Evolutionary conservation across 2,329 filamentous ascomycete species (phyloP).

Genomic region (Zasmidium citrigriseum): DNA sequence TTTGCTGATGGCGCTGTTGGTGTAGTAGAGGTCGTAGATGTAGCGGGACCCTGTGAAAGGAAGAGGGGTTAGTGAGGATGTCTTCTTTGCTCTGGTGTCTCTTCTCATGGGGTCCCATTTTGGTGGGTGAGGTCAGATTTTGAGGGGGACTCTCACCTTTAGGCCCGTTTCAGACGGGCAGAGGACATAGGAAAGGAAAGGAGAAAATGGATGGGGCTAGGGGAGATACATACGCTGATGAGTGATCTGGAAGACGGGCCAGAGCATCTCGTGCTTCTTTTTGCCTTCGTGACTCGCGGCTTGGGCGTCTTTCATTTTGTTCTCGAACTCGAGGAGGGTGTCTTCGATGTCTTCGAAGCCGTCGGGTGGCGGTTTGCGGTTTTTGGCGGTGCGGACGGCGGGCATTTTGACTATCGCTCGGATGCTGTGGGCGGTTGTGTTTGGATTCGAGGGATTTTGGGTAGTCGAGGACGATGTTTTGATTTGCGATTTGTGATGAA

Average conservation of each 20-base stretch:
- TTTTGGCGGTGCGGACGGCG: slow-evolving; percentile 71
- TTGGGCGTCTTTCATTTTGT: slow-evolving; percentile 95
- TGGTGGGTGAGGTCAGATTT: slow-evolving; percentile 27
- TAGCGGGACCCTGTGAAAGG: slow-evolving; percentile 67
- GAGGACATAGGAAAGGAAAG: slow-evolving; percentile 2
- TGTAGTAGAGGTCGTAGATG: slow-evolving; percentile 96
- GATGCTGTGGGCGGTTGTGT: not conserved
- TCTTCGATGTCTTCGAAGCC: slow-evolving; percentile 88
- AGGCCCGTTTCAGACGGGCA: slow-evolving; percentile 17
- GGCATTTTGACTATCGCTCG: slow-evolving; percentile 59
- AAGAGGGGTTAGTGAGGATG: slow-evolving; percentile 20
- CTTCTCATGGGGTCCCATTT: slow-evolving; percentile 1
- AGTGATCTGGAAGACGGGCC: slow-evolving; percentile 96
- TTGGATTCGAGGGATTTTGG: not conserved
- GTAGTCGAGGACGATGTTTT: not conserved
- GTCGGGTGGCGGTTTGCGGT: slow-evolving; percentile 79
- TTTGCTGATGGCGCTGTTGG: slow-evolving; percentile 93
- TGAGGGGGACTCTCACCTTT: slow-evolving; percentile 35
- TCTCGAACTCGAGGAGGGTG: slow-evolving; percentile 79
- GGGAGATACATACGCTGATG: slow-evolving; percentile 70
- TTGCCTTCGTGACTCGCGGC: slow-evolving; percentile 78
- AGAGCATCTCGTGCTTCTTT: slow-evolving; percentile 88
- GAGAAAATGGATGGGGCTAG: not conserved
- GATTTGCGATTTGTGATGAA: not conserved
- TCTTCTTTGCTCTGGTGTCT: no score